phyloP scores from a whole-genome alignment of 1,284 basidiomycete species.

The Amylostereum chailletii region DNA sequence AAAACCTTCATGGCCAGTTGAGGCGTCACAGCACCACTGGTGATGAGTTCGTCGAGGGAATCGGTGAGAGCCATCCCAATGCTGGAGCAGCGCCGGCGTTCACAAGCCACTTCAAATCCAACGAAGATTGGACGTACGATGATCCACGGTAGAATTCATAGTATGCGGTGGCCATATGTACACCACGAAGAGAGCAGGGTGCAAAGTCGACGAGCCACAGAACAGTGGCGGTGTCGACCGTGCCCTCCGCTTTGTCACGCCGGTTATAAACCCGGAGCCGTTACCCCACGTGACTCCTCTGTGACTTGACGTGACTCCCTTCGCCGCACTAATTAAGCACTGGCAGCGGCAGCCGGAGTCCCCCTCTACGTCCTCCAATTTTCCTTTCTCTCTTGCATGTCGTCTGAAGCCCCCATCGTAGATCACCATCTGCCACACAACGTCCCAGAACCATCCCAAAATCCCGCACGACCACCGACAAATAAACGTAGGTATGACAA shows the following conservation, averaged over 20 bases:
- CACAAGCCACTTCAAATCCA: slow-evolving; percentile 6
- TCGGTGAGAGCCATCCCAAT: slow-evolving; percentile 98
- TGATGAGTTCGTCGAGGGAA: slow-evolving; percentile 97
- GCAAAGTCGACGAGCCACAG: neutral
- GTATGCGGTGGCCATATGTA: slow-evolving; percentile 68
- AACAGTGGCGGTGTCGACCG: too few species aligned
- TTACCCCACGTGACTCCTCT: neutral
- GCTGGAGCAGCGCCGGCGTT: slow-evolving; percentile 32
- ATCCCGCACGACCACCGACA: neutral
- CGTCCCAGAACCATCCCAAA: neutral
- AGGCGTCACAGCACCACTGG: slow-evolving; percentile 93
- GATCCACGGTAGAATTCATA: slow-evolving; percentile 89
- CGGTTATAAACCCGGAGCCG: neutral
- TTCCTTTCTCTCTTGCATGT: slow-evolving; percentile 4
- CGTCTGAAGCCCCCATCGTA: slow-evolving; percentile 2
- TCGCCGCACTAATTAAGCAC: slow-evolving; percentile 1
- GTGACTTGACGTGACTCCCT: slow-evolving; percentile 6
- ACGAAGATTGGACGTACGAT: slow-evolving; percentile 49
- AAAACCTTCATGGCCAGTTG: slow-evolving; percentile 97
- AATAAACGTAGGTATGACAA: too few species aligned
- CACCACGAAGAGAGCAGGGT: neutral
- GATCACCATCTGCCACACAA: neutral
- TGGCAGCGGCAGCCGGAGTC: neutral
- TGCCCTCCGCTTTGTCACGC: neutral
- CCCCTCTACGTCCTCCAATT: neutral